These are phyloP conservation scores for Crepidotus variabilis DNA, from an alignment of 768 basidiomycete species.

Conservation along the genomic window DNA sequence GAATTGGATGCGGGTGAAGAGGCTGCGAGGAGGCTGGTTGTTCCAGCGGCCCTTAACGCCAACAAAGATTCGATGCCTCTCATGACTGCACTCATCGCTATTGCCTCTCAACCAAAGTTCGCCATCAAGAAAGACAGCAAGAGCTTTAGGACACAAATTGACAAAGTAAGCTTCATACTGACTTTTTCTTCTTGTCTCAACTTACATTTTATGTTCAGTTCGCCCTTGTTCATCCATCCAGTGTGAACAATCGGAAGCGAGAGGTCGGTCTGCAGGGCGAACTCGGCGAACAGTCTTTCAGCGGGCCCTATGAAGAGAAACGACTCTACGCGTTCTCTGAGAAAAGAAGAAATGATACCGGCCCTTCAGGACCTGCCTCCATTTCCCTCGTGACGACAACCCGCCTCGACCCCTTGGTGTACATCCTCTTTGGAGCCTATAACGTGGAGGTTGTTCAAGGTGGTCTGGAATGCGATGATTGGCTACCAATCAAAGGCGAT, in stretches of 20 bases:
- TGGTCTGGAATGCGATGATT: constrained; percentile 84
- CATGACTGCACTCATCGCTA: constrained; percentile 77
- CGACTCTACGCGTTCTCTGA: constrained; percentile 81
- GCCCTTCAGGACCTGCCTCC: constrained; percentile 41
- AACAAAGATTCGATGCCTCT: constrained; percentile 76
- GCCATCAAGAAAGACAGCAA: constrained; percentile 71
- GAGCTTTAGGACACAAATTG: constrained; percentile 68
- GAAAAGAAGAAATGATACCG: constrained; percentile 73
- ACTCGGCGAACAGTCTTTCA: constrained; percentile 2
- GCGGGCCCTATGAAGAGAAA: constrained; percentile 43
- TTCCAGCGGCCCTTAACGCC: constrained; percentile 66
- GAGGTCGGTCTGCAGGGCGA: constrained; percentile 22
- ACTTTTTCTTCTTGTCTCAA: constrained; percentile 5
- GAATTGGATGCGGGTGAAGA: constrained; percentile 18
- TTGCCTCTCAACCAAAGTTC: constrained; percentile 88
- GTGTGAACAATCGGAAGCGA: constrained; percentile 76
- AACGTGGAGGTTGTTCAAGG: constrained; percentile 63
- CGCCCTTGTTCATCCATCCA: constrained; percentile 79
- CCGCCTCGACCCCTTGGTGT: constrained; percentile 82
- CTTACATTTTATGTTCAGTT: constrained; percentile 34
- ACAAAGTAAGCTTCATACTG: constrained; percentile 58
- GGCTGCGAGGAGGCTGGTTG: constrained; percentile 27
- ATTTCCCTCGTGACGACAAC: constrained; percentile 80
- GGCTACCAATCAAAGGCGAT: constrained; percentile 82
- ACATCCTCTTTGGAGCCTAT: constrained; percentile 88